Evolutionary conservation across 164 flowering plant genomes (phyloP).

Genomic region (Tetracentron sinense): DNA sequence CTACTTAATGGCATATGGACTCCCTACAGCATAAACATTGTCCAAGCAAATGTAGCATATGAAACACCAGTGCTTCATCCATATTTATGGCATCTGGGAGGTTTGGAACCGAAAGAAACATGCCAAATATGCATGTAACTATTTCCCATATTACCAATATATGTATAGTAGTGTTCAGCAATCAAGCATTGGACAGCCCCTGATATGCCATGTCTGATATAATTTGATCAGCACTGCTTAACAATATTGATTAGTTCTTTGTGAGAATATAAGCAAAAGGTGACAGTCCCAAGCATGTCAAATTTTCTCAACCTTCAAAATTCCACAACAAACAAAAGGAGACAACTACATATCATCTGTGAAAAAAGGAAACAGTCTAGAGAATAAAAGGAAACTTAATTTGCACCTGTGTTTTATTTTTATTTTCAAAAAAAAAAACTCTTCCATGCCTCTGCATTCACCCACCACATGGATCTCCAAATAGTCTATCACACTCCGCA

Average conservation of each 20-base stretch:
- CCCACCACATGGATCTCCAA: conserved; percentile 17
- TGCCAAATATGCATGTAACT: too few relatives aligned
- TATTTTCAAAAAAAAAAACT: conserved; percentile 41
- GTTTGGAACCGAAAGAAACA: too few relatives aligned
- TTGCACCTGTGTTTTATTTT: conserved; percentile 49
- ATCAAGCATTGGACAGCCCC: too few relatives aligned
- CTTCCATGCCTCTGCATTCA: conserved; percentile 25
- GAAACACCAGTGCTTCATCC: too few relatives aligned
- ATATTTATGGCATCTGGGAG: too few relatives aligned
- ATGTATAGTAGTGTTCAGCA: too few relatives aligned
- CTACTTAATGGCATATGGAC: too few relatives aligned
- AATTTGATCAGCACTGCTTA: too few relatives aligned
- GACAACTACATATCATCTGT: conserved; percentile 7
- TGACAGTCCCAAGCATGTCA: background rate
- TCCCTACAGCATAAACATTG: too few relatives aligned
- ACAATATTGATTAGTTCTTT: background rate
- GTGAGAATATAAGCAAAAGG: background rate
- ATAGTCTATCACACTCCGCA: conserved; percentile 24
- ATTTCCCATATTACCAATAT: too few relatives aligned
- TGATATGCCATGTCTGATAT: too few relatives aligned
- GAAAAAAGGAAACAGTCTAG: background rate
- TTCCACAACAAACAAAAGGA: conserved; percentile 10
- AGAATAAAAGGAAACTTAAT: conserved; percentile 21
- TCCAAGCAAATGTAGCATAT: too few relatives aligned
- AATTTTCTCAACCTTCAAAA: background rate